Base-by-base conservation (phyloP, 2,329 filamentous ascomycete species). In the Alternaria sp. region DNA sequence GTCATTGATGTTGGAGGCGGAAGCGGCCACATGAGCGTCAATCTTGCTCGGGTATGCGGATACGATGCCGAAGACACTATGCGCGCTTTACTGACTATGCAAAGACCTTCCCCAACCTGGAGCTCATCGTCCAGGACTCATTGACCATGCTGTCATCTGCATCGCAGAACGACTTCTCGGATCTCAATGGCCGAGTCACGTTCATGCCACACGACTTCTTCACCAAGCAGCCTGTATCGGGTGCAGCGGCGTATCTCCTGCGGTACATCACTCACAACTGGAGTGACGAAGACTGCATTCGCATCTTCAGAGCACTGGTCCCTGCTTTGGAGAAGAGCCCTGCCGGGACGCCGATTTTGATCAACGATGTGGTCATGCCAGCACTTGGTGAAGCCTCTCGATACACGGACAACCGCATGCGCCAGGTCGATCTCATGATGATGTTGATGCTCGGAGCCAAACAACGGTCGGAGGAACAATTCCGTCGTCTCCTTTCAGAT, bases 181-280 rank as follows among this genome's bases (percentile, higher is more conserved):
- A 67, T 19, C 49, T 69, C 15, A 66, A 67, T 40, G 66, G 61
- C 2, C 67, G 70, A n/a, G 50, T 73, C 3, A 59, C 54, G 9
- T 72, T 73, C 45, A 66, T 69, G 67, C 55, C 64, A n/a, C 66
- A 73, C 32, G 63, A 70, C 32, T 74, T 72, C 62, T 74, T 71
- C 64, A 51, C 58, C 7, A 44, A 59, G 28, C 70, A 74, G 47
- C 72, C 70, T 13, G 57, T 70, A 5, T 52, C 62, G 19, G 61
- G 64, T 6, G 79, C 79, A 9, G 73, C 70, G 45, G 72, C 73
- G 4, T 83, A 80, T 62, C 67, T 82, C 9, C 68, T 83, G n/a
- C 77, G 81, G 15, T 77, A 76, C 58, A 73, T 82, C n/a, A 68
- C 80, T 11, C 82, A 83, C 62, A 81, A 83, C 58, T 82, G 77